phyloP scores from a whole-genome alignment of 768 basidiomycete genomes.

The Podaxis sp. region DNA sequence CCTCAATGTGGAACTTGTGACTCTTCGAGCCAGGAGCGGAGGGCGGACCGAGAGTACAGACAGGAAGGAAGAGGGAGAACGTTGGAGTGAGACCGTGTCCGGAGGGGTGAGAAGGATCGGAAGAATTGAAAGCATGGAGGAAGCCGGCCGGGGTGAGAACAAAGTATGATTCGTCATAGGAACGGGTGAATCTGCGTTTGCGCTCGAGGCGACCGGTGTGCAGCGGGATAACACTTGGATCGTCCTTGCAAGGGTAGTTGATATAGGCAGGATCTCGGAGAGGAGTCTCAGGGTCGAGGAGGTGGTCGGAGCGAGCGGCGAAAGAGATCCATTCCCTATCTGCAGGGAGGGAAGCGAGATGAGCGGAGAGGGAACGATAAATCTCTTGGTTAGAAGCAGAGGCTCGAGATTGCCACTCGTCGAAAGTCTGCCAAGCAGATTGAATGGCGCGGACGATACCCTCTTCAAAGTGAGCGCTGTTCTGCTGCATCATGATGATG shows the following conservation, averaged over 20 bases:
- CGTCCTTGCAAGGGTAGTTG: conserved; percentile 87
- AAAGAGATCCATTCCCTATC: conserved; percentile 97
- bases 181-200: conserved; percentile 91
- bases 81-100: conserved; percentile 50
- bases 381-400: conserved; percentile 69
- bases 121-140: conserved; percentile 85
- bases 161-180: conserved; percentile 84
- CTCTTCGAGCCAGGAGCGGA: conserved; percentile 61
- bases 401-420: conserved; percentile 91
- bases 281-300: conserved; percentile 96
- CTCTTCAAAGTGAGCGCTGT: conserved; percentile 94
- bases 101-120: conserved; percentile 58
- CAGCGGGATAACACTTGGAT: conserved; percentile 79
- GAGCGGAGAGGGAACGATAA: conserved; percentile 64
- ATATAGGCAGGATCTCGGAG: conserved; percentile 76
- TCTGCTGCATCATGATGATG: conserved; percentile 97
- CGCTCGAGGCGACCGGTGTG: conserved; percentile 91
- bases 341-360: conserved; percentile 78
- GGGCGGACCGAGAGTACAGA: conserved; percentile 94
- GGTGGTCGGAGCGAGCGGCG: conserved; percentile 88
- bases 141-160: conserved; percentile 96
- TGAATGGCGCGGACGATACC: conserved; percentile 94
- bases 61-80: conserved; percentile 89
- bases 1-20: conserved; percentile 98
- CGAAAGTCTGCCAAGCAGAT: conserved; percentile 96